These are phyloP conservation scores for Diaporthe sp. DNA, from an alignment of 2,329 filamentous ascomycete species.

Conservation along the genomic window DNA sequence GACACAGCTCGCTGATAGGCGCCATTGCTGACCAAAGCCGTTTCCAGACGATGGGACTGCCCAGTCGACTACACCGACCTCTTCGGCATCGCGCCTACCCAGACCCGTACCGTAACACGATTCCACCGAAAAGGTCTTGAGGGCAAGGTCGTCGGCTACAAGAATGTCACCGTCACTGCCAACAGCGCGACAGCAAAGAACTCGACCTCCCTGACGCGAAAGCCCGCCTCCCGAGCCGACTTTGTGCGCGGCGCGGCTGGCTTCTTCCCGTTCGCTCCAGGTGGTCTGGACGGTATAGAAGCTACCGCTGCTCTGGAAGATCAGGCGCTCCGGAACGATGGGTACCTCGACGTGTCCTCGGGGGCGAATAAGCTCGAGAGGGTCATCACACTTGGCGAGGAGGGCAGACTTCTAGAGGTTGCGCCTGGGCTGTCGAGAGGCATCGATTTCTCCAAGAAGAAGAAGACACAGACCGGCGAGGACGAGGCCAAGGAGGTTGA, in stretches of 20 bases:
- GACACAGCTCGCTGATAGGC: neutral
- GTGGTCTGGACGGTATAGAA: constrained; percentile 88
- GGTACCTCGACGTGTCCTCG: constrained; percentile 52
- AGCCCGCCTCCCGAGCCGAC: constrained; percentile 87
- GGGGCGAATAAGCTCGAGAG: constrained; percentile 77
- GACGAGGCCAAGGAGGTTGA: constrained; percentile 79
- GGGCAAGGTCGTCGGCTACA: constrained; percentile 92
- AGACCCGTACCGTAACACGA: constrained; percentile 93
- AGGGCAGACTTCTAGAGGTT: constrained; percentile 83
- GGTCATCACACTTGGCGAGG: constrained; percentile 84
- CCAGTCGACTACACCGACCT: constrained; percentile 85
- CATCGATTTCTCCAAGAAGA: constrained; percentile 76
- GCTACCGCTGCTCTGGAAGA: constrained; percentile 88
- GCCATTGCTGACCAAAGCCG: constrained; percentile 25
- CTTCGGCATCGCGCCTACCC: constrained; percentile 89
- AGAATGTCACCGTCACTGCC: constrained; percentile 91
- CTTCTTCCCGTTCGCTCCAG: constrained; percentile 94
- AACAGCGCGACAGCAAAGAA: constrained; percentile 94
- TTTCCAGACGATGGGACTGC: constrained; percentile 77
- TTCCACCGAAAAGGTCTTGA: constrained; percentile 94
- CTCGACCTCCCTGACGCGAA: constrained; percentile 88
- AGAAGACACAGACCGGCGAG: constrained; percentile 67
- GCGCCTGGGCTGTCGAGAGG: constrained; percentile 88
- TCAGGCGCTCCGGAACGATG: constrained; percentile 71
- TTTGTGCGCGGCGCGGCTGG: constrained; percentile 94